These are phyloP conservation scores for Fagus crenata DNA, from an alignment of 306 rosid species.

Conservation along the genomic window DNA sequence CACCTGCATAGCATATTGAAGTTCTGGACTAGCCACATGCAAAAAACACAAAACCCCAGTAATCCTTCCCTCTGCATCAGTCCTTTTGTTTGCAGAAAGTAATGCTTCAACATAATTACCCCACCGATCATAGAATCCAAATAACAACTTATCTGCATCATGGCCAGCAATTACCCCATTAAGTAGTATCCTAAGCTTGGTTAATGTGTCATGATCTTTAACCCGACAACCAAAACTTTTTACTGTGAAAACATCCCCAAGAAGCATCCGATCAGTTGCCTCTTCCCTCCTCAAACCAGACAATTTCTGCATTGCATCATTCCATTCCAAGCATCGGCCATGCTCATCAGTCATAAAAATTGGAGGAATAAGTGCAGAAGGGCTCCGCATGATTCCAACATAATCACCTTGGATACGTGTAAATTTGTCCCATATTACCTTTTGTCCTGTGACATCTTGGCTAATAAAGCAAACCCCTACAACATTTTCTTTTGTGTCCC, in stretches of 20 bases:
- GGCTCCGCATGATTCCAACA: constrained; percentile 42
- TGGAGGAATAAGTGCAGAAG: constrained; percentile 49
- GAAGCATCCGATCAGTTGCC: constrained; percentile 34
- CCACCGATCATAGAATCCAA: constrained; percentile 37
- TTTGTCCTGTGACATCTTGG: constrained; percentile 47
- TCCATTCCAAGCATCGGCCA: constrained; percentile 46
- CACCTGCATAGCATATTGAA: constrained; percentile 42
- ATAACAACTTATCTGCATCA: constrained; percentile 36
- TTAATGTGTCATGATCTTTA: constrained; percentile 44
- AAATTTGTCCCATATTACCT: constrained; percentile 36
- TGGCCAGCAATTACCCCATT: constrained; percentile 36
- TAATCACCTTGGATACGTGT: constrained; percentile 49
- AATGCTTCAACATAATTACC: constrained; percentile 40
- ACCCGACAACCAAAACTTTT: constrained; percentile 39
- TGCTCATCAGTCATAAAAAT: constrained; percentile 46
- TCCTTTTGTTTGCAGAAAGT: constrained; percentile 40
- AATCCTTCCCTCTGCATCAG: constrained; percentile 35
- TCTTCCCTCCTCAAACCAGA: constrained; percentile 48
- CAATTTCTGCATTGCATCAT: constrained; percentile 44
- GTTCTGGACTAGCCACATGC: constrained; percentile 46
- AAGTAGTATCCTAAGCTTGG: constrained; percentile 37
- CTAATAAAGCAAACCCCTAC: constrained; percentile 43
- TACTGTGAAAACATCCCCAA: constrained; percentile 47
- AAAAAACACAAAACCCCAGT: constrained; percentile 46
- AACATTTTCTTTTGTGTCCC: constrained; percentile 37